These are phyloP conservation scores for Earliella scabrosa DNA, from an alignment of 1,284 basidiomycete species.

Conservation along the genomic window DNA sequence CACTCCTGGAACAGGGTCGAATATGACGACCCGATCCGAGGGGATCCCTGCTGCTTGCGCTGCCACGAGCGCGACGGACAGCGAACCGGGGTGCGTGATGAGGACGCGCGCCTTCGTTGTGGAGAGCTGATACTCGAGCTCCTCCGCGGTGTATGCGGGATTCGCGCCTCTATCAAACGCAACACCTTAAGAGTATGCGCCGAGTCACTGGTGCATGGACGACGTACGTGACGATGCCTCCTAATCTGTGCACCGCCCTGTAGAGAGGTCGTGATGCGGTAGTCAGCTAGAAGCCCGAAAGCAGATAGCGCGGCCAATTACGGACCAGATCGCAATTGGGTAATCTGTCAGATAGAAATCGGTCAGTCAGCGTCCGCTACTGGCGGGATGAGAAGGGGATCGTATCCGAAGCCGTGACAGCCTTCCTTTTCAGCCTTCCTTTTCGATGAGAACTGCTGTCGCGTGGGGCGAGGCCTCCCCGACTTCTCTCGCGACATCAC, in stretches of 20 bases:
- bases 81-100: constrained; percentile 55
- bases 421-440: too few relatives aligned
- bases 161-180: constrained; percentile 49
- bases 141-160: constrained; percentile 64
- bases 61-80: constrained; percentile 53
- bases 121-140: constrained; percentile 63
- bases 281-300: background rate
- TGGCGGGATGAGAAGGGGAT: background rate
- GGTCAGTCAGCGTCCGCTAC: background rate
- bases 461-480: too few relatives aligned
- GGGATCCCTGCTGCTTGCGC: constrained; percentile 52
- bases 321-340: constrained; percentile 60
- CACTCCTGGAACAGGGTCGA: constrained; percentile 39
- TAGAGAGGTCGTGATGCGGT: background rate
- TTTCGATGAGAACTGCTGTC: background rate
- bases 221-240: constrained; percentile 66
- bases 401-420: background rate
- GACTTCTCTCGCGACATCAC: too few relatives aligned
- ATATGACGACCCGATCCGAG: constrained; percentile 54
- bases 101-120: constrained; percentile 58
- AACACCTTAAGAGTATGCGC: too few relatives aligned
- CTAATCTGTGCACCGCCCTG: constrained; percentile 69
- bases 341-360: constrained; percentile 56
- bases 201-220: too few relatives aligned
- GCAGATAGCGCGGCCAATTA: constrained; percentile 33